Base-by-base conservation (phyloP, 805 yeast genomes). In the Candida succiphila region DNA sequence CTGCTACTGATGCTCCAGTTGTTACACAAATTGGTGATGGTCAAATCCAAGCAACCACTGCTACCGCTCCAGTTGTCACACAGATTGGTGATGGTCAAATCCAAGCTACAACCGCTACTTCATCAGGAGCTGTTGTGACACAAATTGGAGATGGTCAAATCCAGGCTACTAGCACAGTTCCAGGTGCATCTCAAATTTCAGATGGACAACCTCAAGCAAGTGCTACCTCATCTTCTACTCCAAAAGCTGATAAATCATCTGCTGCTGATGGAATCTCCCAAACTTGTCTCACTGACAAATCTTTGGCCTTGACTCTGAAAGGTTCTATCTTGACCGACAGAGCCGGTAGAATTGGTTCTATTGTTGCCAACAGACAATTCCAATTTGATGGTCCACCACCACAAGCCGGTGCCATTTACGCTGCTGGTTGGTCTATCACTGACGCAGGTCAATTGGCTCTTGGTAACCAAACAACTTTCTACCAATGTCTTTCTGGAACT, bases 331-430 rank as follows among this genome's bases (percentile, higher is more conserved):
- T 72, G 49, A 65, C 54, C 14, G 77, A 71, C 43, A 39, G 62
- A 20, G 35, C 50, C 33, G 72, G 72, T 39, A 67, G 77, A 65
- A 57, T 71, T 41, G 77, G 77, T 45, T 68, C 76, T 29, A 70
- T 71, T 54, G 77, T 71, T 42, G 75, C 76, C 38, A 70, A 70
- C 69, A 63, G 72, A 60, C 78, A 72, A 58, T 72, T 72, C 70
- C 78, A 72, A 60, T 72, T 72, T 45, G 78, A 72, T 50, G 78
- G 78, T 49, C 77, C 77, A 32, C 76, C 76, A 55, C 78, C 78
- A 38, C 78, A 72, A 59, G 78, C 72, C 37, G 72, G 72, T 56
- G 63, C 72, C 32, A 63, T 65, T 37, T 62, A 65, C 42, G 73
- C 73, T 45, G 69, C 65, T 32, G 72, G 72, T 37, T 66, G 72